Conservation (phyloP, 495 filamentous ascomycete genomes). For the Cladorrhinum samala region DNA sequence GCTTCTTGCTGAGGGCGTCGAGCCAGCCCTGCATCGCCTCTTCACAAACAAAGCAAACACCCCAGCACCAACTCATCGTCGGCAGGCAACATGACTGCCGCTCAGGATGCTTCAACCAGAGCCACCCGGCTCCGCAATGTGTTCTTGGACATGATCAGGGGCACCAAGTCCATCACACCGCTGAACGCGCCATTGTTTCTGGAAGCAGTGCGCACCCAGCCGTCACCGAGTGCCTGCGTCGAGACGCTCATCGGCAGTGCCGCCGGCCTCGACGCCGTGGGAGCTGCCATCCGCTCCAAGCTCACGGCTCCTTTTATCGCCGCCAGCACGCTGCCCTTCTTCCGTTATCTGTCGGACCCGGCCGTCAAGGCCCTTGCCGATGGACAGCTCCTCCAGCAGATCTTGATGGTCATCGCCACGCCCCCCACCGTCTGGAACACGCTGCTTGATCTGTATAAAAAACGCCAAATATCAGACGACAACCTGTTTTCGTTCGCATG, state of each 20-base stretch:
- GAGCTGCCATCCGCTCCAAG: conserved; percentile 44
- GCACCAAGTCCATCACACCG: conserved; percentile 18
- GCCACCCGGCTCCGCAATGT: conserved; percentile 22
- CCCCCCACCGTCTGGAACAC: conserved; percentile 59
- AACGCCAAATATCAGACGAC: conserved; percentile 31
- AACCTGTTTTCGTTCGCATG: conserved; percentile 50
- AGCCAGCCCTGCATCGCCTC: too few species aligned
- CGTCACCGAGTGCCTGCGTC: conserved; percentile 44
- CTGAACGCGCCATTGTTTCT: conserved; percentile 52
- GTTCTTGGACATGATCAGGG: conserved; percentile 26
- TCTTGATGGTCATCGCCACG: conserved; percentile 48
- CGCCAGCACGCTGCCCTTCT: conserved; percentile 26
- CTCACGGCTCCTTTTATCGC: conserved; percentile 49
- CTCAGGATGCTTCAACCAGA: conserved; percentile 1
- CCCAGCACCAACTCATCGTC: too few species aligned
- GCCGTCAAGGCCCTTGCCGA: conserved; percentile 46
- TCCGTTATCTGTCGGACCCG: conserved; percentile 36
- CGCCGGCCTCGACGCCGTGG: conserved; percentile 43
- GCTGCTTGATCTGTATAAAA: conserved; percentile 40
- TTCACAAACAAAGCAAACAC: too few species aligned
- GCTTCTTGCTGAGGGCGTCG: too few species aligned
- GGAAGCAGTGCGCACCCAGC: conserved; percentile 50
- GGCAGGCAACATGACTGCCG: not conserved
- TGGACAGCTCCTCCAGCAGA: conserved; percentile 49
- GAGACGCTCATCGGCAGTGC: conserved; percentile 49